A percentile compares a stretch with the other conserved stretches of the same genome.
Conservation (phyloP, 2,329 filamentous ascomycete species). For the Akanthomyces lecanii region DNA sequence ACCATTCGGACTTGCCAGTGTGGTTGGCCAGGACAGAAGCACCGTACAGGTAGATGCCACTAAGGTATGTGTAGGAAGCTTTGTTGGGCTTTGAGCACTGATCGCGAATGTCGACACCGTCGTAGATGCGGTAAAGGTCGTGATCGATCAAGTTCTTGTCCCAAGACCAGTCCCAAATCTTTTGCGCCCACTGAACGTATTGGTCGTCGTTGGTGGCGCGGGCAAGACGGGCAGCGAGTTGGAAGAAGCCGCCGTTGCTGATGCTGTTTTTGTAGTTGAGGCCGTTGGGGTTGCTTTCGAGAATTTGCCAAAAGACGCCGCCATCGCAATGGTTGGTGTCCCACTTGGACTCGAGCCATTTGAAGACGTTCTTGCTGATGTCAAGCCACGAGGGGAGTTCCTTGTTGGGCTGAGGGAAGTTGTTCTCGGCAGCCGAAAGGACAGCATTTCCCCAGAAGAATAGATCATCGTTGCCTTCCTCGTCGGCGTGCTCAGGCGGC, state of each 20-base stretch:
- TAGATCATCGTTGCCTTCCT: conserved; percentile 65
- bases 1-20: conserved; percentile 52
- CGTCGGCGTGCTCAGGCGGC: conserved; percentile 49
- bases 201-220: conserved; percentile 63
- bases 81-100: conserved; percentile 52
- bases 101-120: conserved; percentile 53
- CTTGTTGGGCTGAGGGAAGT: conserved; percentile 51
- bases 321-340: conserved; percentile 60
- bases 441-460: conserved; percentile 64
- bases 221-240: conserved; percentile 71
- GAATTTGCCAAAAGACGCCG: conserved; percentile 74
- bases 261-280: conserved; percentile 72
- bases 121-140: conserved; percentile 50
- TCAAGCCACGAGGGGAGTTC: conserved; percentile 54
- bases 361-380: conserved; percentile 63
- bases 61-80: conserved; percentile 61
- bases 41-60: conserved; percentile 62
- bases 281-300: conserved; percentile 61
- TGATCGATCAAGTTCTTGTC: conserved; percentile 53
- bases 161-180: conserved; percentile 62
- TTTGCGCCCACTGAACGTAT: conserved; percentile 63
- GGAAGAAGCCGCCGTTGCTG: conserved; percentile 79
- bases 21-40: conserved; percentile 60
- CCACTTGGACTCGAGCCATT: conserved; percentile 64
- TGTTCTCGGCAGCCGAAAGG: conserved; percentile 59